phyloP scores from a whole-genome alignment of 2,329 filamentous ascomycete species.

The Arthrobotrys entomopaga region DNA sequence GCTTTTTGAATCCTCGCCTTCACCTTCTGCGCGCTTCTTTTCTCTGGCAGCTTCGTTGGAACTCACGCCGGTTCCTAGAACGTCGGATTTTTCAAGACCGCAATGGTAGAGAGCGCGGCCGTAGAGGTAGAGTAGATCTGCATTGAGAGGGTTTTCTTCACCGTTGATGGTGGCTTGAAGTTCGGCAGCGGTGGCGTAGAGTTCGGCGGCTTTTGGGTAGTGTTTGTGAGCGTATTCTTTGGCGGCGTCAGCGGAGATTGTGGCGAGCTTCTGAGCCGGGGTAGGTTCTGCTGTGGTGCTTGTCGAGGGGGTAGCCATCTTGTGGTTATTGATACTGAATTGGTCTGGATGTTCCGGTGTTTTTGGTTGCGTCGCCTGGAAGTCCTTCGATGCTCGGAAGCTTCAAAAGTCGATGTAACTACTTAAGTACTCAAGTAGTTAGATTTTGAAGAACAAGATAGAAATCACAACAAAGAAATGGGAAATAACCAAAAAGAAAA shows the following conservation, averaged over 20 bases:
- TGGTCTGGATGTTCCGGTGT: not conserved
- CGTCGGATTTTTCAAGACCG: constrained; percentile 91
- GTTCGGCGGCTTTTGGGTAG: constrained; percentile 83
- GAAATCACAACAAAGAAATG: not conserved
- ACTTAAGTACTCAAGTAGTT: too few relatives aligned
- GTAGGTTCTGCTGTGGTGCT: constrained; percentile 15
- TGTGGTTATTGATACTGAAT: constrained; percentile 5
- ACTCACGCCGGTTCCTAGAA: constrained; percentile 76
- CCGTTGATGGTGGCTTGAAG: constrained; percentile 91
- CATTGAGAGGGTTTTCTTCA: constrained; percentile 79
- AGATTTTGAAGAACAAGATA: not conserved
- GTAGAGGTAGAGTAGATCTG: constrained; percentile 92
- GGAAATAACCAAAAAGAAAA: constrained; percentile 3
- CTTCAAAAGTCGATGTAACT: not conserved
- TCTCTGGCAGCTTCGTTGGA: constrained; percentile 70
- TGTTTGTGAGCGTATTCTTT: constrained; percentile 81
- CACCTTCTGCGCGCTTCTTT: constrained; percentile 66
- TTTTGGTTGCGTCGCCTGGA: not conserved
- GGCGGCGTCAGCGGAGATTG: constrained; percentile 57
- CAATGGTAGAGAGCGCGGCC: constrained; percentile 93
- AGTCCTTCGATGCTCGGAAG: not conserved
- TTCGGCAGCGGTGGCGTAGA: constrained; percentile 88
- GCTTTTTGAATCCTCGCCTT: constrained; percentile 63
- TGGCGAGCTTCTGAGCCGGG: constrained; percentile 49
- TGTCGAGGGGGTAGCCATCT: constrained; percentile 26